These are phyloP conservation scores for Alternaria ventricosa DNA, from an alignment of 2,329 filamentous ascomycete genomes.

Conservation along the genomic window DNA sequence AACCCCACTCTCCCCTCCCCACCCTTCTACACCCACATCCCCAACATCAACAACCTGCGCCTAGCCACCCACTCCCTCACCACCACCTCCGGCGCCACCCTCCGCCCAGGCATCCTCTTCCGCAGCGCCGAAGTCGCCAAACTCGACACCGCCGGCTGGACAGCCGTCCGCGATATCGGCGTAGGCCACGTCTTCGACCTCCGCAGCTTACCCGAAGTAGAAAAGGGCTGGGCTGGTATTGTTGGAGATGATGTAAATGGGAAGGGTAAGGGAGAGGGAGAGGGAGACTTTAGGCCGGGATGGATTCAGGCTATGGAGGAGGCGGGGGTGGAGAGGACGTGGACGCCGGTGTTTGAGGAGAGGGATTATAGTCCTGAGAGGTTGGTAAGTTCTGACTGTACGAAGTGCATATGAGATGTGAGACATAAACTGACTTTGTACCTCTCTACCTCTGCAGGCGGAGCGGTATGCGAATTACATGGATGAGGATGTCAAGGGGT, in stretches of 20 bases:
- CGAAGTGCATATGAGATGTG: too few relatives aligned
- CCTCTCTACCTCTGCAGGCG: slow-evolving; percentile 46
- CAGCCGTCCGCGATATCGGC: slow-evolving; percentile 53
- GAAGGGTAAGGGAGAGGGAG: too few relatives aligned
- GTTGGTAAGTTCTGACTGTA: slow-evolving; percentile 39
- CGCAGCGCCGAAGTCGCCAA: slow-evolving; percentile 69
- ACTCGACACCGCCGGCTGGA: slow-evolving; percentile 30
- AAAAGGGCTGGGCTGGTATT: slow-evolving; percentile 42
- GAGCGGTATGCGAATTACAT: slow-evolving; percentile 67
- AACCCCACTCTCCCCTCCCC: slow-evolving; percentile 25
- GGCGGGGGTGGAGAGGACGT: slow-evolving; percentile 59
- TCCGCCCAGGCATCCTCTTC: slow-evolving; percentile 65
- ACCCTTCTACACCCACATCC: slow-evolving; percentile 41
- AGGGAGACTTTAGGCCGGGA: slow-evolving; percentile 42
- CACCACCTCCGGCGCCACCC: slow-evolving; percentile 38
- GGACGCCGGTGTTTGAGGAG: slow-evolving; percentile 69
- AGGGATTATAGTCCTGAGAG: slow-evolving; percentile 68
- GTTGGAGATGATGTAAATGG: slow-evolving; percentile 35
- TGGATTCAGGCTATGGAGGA: slow-evolving; percentile 35
- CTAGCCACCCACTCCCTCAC: slow-evolving; percentile 37
- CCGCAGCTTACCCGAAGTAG: slow-evolving; percentile 66
- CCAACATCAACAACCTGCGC: slow-evolving; percentile 46
- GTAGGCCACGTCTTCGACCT: slow-evolving; percentile 73
- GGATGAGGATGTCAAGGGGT: slow-evolving; percentile 62
- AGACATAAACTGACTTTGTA: too few relatives aligned